Base-by-base conservation (phyloP, 257 asterid genomes). In the Cynanchum wilfordii region DNA sequence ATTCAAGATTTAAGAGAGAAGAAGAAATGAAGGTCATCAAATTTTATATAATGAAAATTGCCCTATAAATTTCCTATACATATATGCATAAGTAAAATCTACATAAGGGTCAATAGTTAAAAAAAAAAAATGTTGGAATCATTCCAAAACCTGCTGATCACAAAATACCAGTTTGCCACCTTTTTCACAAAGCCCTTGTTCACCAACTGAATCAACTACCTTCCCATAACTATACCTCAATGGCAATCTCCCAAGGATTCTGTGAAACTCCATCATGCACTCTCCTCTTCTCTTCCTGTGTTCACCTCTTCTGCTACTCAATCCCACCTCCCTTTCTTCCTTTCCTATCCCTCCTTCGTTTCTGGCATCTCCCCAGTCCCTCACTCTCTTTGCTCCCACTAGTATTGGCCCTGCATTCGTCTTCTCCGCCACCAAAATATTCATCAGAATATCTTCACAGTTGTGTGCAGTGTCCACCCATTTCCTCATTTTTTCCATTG, bases 391-490 rank as follows among this genome's bases (percentile, higher is more conserved):
- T 30, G 78, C 89, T 38, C 87, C 89, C 7, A 86, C 89, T 87
- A 89, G 47, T 67, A 94, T 75, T 38, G 95, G 96, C n/a, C 96
- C 97, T 52, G 76, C 82, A 62, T 58, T 76, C 4, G 24, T 76
- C 51, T 73, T 84, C 75, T 87, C 90, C 33, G 96, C 93, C 82
- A 81, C 90, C 79, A 88, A 86, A 40, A 87, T 83, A 72, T 94
- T 93, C 98, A 94, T 94, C 83, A 91, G 30, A 38, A 94, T 94
- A 55, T 94, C 98, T 42, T 94, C 98, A 79, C 97, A 94, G 38
- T 91, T 91, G 62, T 83, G 87, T 83, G 36, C 82, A 16, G 66
- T 77, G 19, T 93, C 97, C 75, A 93, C 97, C 0, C 82, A 57
- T 13, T 54, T 62, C 67, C 78, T 69, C 69, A 78, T 56, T 24